Evolutionary conservation across 148 eudicot genomes (phyloP).

Genomic region (Chenopodium suecicum): DNA sequence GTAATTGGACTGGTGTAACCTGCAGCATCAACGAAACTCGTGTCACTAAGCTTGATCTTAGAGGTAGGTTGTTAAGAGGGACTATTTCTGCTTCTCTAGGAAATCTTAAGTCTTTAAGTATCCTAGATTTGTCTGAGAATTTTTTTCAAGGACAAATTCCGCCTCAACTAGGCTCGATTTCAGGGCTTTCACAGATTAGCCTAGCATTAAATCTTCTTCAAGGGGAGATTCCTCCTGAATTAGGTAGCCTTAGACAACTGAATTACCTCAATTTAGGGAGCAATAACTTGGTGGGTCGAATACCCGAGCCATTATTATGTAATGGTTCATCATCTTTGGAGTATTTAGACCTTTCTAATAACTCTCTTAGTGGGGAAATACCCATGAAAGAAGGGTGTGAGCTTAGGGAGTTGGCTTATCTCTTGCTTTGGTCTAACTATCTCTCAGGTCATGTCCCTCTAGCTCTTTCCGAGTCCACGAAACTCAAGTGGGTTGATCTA

Average conservation of each 20-base stretch:
- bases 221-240: conserved; percentile 57
- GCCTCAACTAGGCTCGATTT: conserved; percentile 49
- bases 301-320: conserved; percentile 54
- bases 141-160: conserved; percentile 68
- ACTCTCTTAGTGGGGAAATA: conserved; percentile 63
- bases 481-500: conserved; percentile 67
- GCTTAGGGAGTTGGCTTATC: conserved; percentile 52
- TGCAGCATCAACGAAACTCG: conserved; percentile 38
- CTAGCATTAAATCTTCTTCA: conserved; percentile 57
- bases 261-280: conserved; percentile 66
- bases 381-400: conserved; percentile 56
- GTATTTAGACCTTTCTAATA: conserved; percentile 80
- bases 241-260: conserved; percentile 48
- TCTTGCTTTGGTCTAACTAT: conserved; percentile 72
- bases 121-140: conserved; percentile 63
- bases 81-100: conserved; percentile 62
- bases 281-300: conserved; percentile 53
- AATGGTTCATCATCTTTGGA: conserved; percentile 49
- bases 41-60: conserved; percentile 60
- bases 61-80: conserved; percentile 45
- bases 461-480: conserved; percentile 59
- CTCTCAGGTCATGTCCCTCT: conserved; percentile 56
- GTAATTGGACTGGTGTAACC: conserved; percentile 66
- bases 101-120: conserved; percentile 42
- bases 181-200: conserved; percentile 53